Base-by-base conservation (phyloP, 352 stramenopile genomes). In the Pythium scleroteichum region DNA sequence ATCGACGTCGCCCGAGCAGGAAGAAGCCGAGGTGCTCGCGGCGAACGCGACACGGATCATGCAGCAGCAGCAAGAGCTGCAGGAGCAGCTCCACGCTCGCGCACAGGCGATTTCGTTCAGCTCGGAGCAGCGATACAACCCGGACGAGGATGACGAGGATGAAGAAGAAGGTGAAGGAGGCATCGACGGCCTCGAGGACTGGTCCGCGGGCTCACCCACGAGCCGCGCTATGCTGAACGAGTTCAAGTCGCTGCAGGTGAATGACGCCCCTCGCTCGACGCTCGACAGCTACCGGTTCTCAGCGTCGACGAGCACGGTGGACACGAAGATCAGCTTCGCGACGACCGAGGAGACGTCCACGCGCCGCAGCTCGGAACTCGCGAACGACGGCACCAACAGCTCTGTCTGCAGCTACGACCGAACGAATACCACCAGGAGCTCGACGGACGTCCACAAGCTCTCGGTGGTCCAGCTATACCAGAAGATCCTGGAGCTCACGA, bases 391-490 rank as follows among this genome's bases (percentile, higher is more conserved):
- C 10, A 9, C 26, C 10, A 57, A 29, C 14, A 17, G 5, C 5
- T 45, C 32, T 7, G n/a, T n/a, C 23, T 26, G 48, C 48, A n/a
- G 45, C 45, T 17, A 27, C 13, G 24, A 22, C 45, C n/a, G 19
- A 33, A 38, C 13, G 17, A 58, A 39, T 24, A 26, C n/a, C 13
- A 45, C 26, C 29, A 35, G 13, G 32, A 39, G 27, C 2, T 26
- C 14, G 2, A 14, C 19, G 29, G 55, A 60, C 3, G 48, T 69
- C 14, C 47, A 17, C 27, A 82, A 82, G 52, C 68, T 67, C 14
- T 75, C 73, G 39, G 65, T 88, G 52, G 76, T 85, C 55, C 73
- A 75, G 50, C 55, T 88, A 16, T 88, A 88, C 62, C 76, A 88
- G 61, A 72, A 76, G 59, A 82, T 88, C 32, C 35, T 88, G 33